Percentiles rank a stretch among this genome's conserved stretches.
These are phyloP conservation scores for Skeletonema menzelii DNA, from an alignment of 108 stramenopile genomes.

Conservation along the genomic window DNA sequence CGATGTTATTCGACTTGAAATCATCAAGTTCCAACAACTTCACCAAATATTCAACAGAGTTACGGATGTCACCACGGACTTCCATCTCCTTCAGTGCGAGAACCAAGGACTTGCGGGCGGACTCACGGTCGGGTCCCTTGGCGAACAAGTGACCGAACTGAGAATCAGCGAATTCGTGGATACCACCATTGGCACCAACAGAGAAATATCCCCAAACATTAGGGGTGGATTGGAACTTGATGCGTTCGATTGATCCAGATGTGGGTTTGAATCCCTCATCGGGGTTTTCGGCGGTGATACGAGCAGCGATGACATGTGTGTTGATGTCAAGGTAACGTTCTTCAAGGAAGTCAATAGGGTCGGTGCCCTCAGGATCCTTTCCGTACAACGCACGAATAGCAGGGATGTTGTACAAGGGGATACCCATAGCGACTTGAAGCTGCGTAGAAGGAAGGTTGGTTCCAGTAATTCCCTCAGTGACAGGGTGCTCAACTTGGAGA, in stretches of 20 bases:
- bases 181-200: conserved; percentile 96
- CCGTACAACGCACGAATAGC: conserved; percentile 89
- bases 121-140: conserved; percentile 93
- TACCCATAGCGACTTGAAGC: conserved; percentile 98
- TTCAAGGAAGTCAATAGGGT: conserved; percentile 91
- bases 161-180: conserved; percentile 98
- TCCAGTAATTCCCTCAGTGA: conserved; percentile 91
- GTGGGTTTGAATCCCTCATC: conserved; percentile 99
- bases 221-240: conserved; percentile 98
- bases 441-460: conserved; percentile 94
- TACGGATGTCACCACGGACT: conserved; percentile 98
- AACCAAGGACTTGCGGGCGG: conserved; percentile 93
- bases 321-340: conserved; percentile 86
- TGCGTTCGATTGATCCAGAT: conserved; percentile 94
- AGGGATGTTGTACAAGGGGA: conserved; percentile 93
- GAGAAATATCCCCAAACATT: conserved; percentile 98
- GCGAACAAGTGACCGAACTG: conserved; percentile 99
- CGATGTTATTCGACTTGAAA: conserved; percentile 97
- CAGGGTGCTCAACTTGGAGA: conserved; percentile 98
- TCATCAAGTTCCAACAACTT: conserved; percentile 94
- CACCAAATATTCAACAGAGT: conserved; percentile 97
- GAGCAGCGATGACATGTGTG: conserved; percentile 95
- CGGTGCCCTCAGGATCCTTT: conserved; percentile 74
- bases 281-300: conserved; percentile 99
- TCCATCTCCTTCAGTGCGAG: conserved; percentile 97